phyloP scores from a whole-genome alignment of 2,329 filamentous ascomycete genomes.

The Nigrospora oryzae region DNA sequence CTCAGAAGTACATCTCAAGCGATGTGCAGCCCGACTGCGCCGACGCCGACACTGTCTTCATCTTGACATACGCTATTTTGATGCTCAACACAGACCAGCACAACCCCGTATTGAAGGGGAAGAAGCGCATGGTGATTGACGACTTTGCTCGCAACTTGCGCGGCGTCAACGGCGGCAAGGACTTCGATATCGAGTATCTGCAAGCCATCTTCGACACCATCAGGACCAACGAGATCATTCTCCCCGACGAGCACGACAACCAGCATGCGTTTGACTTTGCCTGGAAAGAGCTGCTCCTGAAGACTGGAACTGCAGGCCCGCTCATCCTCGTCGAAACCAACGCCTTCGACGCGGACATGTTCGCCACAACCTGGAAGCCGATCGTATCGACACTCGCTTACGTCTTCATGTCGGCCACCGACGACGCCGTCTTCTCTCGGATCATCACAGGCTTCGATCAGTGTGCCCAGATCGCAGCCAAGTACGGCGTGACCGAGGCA shows the following conservation, averaged over 20 bases:
- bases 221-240: conserved; percentile 85
- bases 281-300: conserved; percentile 88
- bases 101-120: conserved; percentile 75
- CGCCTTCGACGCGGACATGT: conserved; percentile 96
- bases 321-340: conserved; percentile 82
- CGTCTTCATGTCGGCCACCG: conserved; percentile 97
- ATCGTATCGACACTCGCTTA: conserved; percentile 93
- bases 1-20: conserved; percentile 71
- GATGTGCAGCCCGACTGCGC: conserved; percentile 66
- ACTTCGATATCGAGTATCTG: conserved; percentile 79
- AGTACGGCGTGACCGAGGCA: conserved; percentile 74
- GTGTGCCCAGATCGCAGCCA: conserved; percentile 84
- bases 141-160: conserved; percentile 87
- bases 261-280: conserved; percentile 95
- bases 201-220: conserved; percentile 86
- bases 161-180: conserved; percentile 76
- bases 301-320: conserved; percentile 67
- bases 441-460: conserved; percentile 95
- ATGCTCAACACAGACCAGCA: conserved; percentile 97
- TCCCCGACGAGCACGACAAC: conserved; percentile 96
- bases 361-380: conserved; percentile 89
- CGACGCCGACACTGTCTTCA: conserved; percentile 79
- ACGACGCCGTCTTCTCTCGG: conserved; percentile 88
- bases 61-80: conserved; percentile 92
- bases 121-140: conserved; percentile 74